A percentile compares a stretch with the other conserved stretches of the same genome.
phyloP scores from a whole-genome alignment of 805 yeast genomes.

The Zygotorulaspora danielsina region DNA sequence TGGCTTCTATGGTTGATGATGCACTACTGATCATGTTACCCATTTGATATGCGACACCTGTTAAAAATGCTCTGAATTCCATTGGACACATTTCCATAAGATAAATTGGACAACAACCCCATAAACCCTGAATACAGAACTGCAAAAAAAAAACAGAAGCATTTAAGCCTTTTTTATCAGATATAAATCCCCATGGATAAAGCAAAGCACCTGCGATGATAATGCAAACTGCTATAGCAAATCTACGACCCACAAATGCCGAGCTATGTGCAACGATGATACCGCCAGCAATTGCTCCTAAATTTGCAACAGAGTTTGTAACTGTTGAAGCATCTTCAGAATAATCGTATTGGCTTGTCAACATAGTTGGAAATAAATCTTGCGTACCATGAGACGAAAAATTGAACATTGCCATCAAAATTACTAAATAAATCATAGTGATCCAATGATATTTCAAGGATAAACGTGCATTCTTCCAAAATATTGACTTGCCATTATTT shows the following conservation, averaged over 20 bases:
- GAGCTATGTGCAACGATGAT: constrained; percentile 56
- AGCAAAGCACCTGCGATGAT: constrained; percentile 55
- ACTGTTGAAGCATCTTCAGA: constrained; percentile 49
- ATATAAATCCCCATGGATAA: constrained; percentile 58
- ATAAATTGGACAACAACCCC: constrained; percentile 65
- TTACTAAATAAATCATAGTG: constrained; percentile 50
- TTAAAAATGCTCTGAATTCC: constrained; percentile 56
- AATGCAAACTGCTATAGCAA: constrained; percentile 53
- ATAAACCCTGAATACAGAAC: constrained; percentile 63
- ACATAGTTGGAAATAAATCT: constrained; percentile 65
- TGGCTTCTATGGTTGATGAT: constrained; percentile 63
- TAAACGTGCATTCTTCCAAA: constrained; percentile 32
- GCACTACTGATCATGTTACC: constrained; percentile 68
- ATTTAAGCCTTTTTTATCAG: constrained; percentile 43
- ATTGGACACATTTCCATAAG: constrained; percentile 59
- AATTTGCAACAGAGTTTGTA: constrained; percentile 57
- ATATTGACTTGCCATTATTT: constrained; percentile 32
- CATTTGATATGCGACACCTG: constrained; percentile 61
- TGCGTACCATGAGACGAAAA: constrained; percentile 73
- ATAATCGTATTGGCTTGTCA: constrained; percentile 49
- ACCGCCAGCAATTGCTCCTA: constrained; percentile 72
- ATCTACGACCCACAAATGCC: constrained; percentile 63
- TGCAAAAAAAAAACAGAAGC: constrained; percentile 62
- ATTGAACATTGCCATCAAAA: constrained; percentile 63
- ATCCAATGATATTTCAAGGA: constrained; percentile 53